Evolutionary conservation across 2,329 filamentous ascomycete genomes (phyloP).

Genomic region (Mycosphaerella arachidis): DNA sequence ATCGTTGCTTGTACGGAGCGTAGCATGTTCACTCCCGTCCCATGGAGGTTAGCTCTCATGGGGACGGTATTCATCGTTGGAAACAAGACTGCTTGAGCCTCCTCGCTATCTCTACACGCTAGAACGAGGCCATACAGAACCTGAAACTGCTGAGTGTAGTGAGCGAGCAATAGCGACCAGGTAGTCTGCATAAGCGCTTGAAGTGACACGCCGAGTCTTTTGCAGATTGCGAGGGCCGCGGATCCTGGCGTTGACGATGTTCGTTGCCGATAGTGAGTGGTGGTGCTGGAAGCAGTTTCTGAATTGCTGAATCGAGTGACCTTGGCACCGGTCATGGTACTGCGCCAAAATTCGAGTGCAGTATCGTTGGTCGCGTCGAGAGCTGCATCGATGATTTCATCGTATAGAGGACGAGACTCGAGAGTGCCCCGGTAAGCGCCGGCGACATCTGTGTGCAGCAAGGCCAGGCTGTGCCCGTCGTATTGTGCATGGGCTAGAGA

Average conservation of each 20-base stretch:
- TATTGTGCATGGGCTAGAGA: constrained; percentile 85
- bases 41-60: constrained; percentile 68
- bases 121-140: constrained; percentile 78
- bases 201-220: constrained; percentile 60
- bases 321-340: constrained; percentile 55
- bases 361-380: constrained; percentile 45
- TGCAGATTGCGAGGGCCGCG: constrained; percentile 58
- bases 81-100: constrained; percentile 66
- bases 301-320: constrained; percentile 38
- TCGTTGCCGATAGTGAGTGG: constrained; percentile 44
- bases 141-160: constrained; percentile 61
- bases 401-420: constrained; percentile 45
- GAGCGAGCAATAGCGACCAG: constrained; percentile 68
- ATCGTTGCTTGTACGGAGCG: constrained; percentile 69
- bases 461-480: constrained; percentile 75
- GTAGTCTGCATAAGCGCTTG: constrained; percentile 73
- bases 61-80: constrained; percentile 90
- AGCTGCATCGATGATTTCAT: constrained; percentile 53
- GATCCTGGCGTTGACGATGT: constrained; percentile 41
- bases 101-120: constrained; percentile 74
- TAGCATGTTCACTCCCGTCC: constrained; percentile 60
- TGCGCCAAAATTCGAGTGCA: constrained; percentile 64
- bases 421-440: constrained; percentile 51
- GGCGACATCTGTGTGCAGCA: constrained; percentile 68
- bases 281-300: constrained; percentile 12